These are phyloP conservation scores for Sugiyamaella sp. DNA, from an alignment of 1,139 yeast species.

Conservation along the genomic window DNA sequence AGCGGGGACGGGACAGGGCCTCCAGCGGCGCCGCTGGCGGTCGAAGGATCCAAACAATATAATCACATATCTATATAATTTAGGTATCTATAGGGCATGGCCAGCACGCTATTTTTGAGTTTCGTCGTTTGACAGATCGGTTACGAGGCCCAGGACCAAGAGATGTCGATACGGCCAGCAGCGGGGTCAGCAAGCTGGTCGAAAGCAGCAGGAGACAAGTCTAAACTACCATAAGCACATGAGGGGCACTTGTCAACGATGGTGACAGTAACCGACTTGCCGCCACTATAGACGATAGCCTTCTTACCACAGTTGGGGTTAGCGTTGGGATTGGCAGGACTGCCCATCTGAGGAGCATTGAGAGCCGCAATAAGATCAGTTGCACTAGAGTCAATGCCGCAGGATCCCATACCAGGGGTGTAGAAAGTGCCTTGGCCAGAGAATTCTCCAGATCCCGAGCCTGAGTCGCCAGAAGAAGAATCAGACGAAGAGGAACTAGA, in stretches of 20 bases:
- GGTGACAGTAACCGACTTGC: slow-evolving; percentile 53
- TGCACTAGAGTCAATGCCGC: slow-evolving; percentile 54
- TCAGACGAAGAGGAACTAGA: slow-evolving; percentile 21
- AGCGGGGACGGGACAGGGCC: no score
- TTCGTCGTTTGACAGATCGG: not conserved
- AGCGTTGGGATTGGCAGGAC: slow-evolving; percentile 43
- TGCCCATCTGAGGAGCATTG: slow-evolving; percentile 42
- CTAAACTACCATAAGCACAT: slow-evolving; percentile 52
- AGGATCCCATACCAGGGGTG: slow-evolving; percentile 62
- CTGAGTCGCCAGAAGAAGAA: slow-evolving; percentile 31
- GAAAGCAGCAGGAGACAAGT: slow-evolving; percentile 59
- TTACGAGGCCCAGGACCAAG: slow-evolving; percentile 44
- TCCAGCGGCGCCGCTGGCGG: no score
- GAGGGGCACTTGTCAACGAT: slow-evolving; percentile 60
- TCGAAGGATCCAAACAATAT: not conserved
- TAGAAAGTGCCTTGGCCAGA: slow-evolving; percentile 65
- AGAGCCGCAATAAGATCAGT: slow-evolving; percentile 53
- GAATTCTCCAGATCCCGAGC: slow-evolving; percentile 30
- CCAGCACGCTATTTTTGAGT: slow-evolving; percentile 10
- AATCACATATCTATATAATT: not conserved
- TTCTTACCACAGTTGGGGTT: slow-evolving; percentile 54
- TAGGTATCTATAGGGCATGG: slow-evolving; percentile 1
- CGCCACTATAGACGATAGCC: slow-evolving; percentile 49
- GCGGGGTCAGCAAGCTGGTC: slow-evolving; percentile 48
- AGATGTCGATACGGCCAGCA: slow-evolving; percentile 52